Conservation (phyloP, 208 protist genomes). For the Crithidia sp. region DNA sequence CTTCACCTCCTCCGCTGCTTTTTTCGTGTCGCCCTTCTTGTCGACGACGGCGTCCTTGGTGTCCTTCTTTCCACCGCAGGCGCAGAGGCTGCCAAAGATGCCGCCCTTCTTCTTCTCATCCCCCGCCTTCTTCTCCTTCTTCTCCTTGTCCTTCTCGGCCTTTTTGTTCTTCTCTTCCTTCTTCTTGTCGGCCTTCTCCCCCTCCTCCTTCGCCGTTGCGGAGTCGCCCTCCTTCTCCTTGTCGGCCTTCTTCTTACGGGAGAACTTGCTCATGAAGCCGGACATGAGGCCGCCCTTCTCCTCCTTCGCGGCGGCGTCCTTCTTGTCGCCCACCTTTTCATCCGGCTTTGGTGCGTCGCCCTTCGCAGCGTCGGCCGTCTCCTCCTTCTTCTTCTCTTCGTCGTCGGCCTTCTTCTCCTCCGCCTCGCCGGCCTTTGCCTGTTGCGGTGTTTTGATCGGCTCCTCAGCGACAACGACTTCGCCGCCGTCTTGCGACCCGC, state of each 20-base stretch:
- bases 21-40: slow-evolving; percentile 12
- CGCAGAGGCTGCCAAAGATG: slow-evolving; percentile 13
- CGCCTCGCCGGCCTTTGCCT: neutral
- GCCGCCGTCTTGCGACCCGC: slow-evolving; percentile 2
- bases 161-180: slow-evolving; percentile 11
- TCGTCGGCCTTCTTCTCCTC: slow-evolving; percentile 7
- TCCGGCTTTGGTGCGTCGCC: neutral
- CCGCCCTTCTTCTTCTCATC: slow-evolving; percentile 27
- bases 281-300: slow-evolving; percentile 20
- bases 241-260: slow-evolving; percentile 5
- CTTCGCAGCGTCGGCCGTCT: slow-evolving; percentile 10
- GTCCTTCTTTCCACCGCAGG: slow-evolving; percentile 10
- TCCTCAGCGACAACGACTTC: slow-evolving; percentile 16
- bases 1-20: slow-evolving; percentile 15
- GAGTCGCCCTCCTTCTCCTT: slow-evolving; percentile 11
- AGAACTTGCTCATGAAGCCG: slow-evolving; percentile 20
- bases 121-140: slow-evolving; percentile 3
- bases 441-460: slow-evolving; percentile 11
- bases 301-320: neutral
- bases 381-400: slow-evolving; percentile 13
- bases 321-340: neutral
- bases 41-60: slow-evolving; percentile 15
- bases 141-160: slow-evolving; percentile 8
- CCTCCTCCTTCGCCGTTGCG: slow-evolving; percentile 5
- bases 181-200: slow-evolving; percentile 12